Evolutionary conservation across 768 basidiomycete species (phyloP).

Genomic region (Leccinum uliginosum): DNA sequence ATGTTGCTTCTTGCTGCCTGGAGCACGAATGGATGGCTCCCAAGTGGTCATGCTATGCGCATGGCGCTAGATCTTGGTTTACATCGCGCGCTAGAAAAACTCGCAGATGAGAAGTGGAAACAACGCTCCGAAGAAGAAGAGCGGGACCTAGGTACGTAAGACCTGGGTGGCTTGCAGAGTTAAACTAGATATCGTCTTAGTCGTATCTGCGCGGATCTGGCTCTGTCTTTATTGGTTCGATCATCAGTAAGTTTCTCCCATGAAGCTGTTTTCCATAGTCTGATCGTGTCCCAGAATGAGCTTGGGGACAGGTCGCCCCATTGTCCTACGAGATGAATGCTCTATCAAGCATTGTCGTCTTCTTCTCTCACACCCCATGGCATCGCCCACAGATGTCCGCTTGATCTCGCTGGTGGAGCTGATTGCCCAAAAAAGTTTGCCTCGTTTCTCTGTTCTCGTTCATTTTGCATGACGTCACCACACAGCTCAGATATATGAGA

Average conservation of each 20-base stretch:
- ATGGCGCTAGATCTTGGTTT: slow-evolving; percentile 94
- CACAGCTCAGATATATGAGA: slow-evolving; percentile 90
- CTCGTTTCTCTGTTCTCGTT: background rate
- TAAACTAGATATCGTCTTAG: slow-evolving; percentile 34
- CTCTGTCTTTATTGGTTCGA: slow-evolving; percentile 95
- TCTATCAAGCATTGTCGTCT: slow-evolving; percentile 83
- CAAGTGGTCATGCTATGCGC: slow-evolving; percentile 92
- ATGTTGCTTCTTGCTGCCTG: slow-evolving; percentile 91
- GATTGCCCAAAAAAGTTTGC: slow-evolving; percentile 84
- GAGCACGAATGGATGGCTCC: slow-evolving; percentile 94
- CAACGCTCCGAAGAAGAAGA: slow-evolving; percentile 77
- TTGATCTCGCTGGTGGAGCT: slow-evolving; percentile 86
- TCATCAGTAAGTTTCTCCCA: slow-evolving; percentile 66
- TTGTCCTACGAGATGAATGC: slow-evolving; percentile 84
- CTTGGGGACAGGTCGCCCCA: slow-evolving; percentile 85
- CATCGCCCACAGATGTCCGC: slow-evolving; percentile 84
- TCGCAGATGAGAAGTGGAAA: slow-evolving; percentile 68
- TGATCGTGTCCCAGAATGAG: slow-evolving; percentile 60
- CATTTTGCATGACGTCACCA: slow-evolving; percentile 1
- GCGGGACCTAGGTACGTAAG: slow-evolving; percentile 67
- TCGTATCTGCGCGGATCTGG: slow-evolving; percentile 92
- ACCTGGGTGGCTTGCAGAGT: background rate
- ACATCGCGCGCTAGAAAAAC: slow-evolving; percentile 87
- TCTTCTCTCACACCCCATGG: slow-evolving; percentile 81
- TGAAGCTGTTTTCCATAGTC: background rate